Base-by-base conservation (phyloP, 106 monocot genomes). In the Acanthochlamys bracteata region DNA sequence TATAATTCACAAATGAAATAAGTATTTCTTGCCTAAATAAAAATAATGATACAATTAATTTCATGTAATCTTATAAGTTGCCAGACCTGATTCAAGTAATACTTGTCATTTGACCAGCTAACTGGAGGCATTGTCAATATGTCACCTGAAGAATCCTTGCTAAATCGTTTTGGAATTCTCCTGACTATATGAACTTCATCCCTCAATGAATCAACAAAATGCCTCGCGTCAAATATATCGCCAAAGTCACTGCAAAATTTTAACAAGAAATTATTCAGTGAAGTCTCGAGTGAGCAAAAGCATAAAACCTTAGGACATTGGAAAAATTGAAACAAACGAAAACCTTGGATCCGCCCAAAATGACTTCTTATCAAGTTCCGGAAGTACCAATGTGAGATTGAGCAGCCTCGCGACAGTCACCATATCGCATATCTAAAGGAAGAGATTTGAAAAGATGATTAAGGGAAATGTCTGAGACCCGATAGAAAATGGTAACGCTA, bases 261-360 rank as follows among this genome's bases (percentile, higher is more conserved):
- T 52, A 55, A 33, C 4, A 33, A 33, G 33, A 33, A 33, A 1
- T 33, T 33, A 33, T 33, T 33, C 33, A 33, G 33, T 33, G 6
- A 33, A 33, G 33, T 6, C 33, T 6, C 6, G n/a, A n/a, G n/a
- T 33, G 33, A 1, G 33, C 6, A 33, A 1, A 33, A 49, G 12
- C 15, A 49, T 14, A 14, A 9, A 49, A 10, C 49, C 10, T 2
- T 17, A 17, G 3, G 49, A 14, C 17, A 4, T 49, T 49, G 3
- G 49, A 10, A 17, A 49, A 17, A 17, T 12, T 12, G 49, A 49
- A 49, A 17, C 2, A 49, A 49, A 49, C 10, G 10, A 9, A 17
- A 20, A 95, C 94, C 94, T 95, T 11, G 74, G 80, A 71, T 95
- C 95, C 57, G 90, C 90, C 95, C 95, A 95, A 70, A 95, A 95